Base-by-base conservation (phyloP, 2,329 filamentous ascomycete genomes). In the Cladosporium sp. region DNA sequence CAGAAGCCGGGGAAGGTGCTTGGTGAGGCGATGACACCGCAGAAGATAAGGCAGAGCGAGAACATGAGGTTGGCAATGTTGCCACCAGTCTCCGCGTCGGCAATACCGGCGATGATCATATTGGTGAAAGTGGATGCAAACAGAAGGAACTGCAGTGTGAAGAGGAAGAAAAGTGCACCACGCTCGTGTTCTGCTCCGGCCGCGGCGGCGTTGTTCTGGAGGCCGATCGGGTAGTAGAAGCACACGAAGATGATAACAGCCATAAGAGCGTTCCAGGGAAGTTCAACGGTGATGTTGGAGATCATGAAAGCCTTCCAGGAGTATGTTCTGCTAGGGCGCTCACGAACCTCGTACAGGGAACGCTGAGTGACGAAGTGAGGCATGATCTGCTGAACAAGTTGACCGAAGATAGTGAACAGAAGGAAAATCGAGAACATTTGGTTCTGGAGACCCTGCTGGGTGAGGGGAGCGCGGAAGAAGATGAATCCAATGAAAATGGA, bases 381-480 rank as follows among this genome's bases (percentile, higher is more conserved):
- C 90, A 95, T 93, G 49, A 90, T 90, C 73, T 93, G 90, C 75
- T 93, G 89, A 4, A 90, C 86, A 37, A 93, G 83, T 73, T 92
- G 89, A 68, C 90, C 90, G 75, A 96, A 96, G 74, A 96, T 87
- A 52, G 89, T 94, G 72, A 84, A 82, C 62, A 94, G 80, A 84
- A 94, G 91, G 84, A 96, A 96, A 69, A 95, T 90, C 74, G 88
- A 85, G 76, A 96, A 96, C 83, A 94, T 89, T 71, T 93, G 90
- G 79, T 95, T 93, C 78, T 94, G 91, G 14, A 96, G 82, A 62
- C 92, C 92, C 74, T 93, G 90, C 50, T 89, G 85, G 11, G 86
- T 88, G 78, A 89, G 89, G 33, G 87, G 86, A 0, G 90, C 88
- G 49, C 87, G 84, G 83, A 86, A 91, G 79, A 95, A 93, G 50